These are phyloP conservation scores for Fusarium mundagurra DNA, from an alignment of 2,329 filamentous ascomycete species.

Conservation along the genomic window DNA sequence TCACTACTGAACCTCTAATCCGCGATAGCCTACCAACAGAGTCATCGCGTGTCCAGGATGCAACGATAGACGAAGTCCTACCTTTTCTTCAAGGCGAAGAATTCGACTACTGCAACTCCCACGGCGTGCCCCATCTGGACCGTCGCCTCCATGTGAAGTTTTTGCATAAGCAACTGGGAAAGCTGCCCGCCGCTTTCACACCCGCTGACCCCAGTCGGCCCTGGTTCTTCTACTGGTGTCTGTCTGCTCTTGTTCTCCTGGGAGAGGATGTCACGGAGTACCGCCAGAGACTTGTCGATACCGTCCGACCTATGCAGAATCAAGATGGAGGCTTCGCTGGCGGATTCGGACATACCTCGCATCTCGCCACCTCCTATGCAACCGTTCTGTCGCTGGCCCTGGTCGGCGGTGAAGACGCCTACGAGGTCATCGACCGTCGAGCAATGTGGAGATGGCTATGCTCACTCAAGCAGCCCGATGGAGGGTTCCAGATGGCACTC, in stretches of 20 bases:
- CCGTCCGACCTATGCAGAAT: slow-evolving; percentile 85
- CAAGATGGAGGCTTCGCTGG: slow-evolving; percentile 87
- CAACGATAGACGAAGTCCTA: slow-evolving; percentile 74
- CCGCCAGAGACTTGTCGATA: slow-evolving; percentile 75
- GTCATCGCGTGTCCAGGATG: slow-evolving; percentile 74
- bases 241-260: slow-evolving; percentile 78
- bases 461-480: slow-evolving; percentile 83
- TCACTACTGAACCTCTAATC: slow-evolving; percentile 68
- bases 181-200: slow-evolving; percentile 76
- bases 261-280: slow-evolving; percentile 78
- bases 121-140: slow-evolving; percentile 80
- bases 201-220: slow-evolving; percentile 86
- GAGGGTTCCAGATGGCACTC: slow-evolving; percentile 87
- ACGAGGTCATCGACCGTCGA: slow-evolving; percentile 80
- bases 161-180: slow-evolving; percentile 65
- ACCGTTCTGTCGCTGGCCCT: slow-evolving; percentile 80
- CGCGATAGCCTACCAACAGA: slow-evolving; percentile 73
- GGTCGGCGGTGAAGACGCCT: slow-evolving; percentile 78
- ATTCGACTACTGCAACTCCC: slow-evolving; percentile 68
- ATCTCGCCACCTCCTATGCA: slow-evolving; percentile 91
- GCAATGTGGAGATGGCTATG: slow-evolving; percentile 93
- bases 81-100: slow-evolving; percentile 70
- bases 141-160: slow-evolving; percentile 71
- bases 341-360: slow-evolving; percentile 89
- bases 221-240: slow-evolving; percentile 94